Percentiles rank a stretch among this genome's conserved stretches.
These are phyloP conservation scores for Carex myosuroides DNA, from an alignment of 176 grass and related monocot genomes.

Conservation along the genomic window DNA sequence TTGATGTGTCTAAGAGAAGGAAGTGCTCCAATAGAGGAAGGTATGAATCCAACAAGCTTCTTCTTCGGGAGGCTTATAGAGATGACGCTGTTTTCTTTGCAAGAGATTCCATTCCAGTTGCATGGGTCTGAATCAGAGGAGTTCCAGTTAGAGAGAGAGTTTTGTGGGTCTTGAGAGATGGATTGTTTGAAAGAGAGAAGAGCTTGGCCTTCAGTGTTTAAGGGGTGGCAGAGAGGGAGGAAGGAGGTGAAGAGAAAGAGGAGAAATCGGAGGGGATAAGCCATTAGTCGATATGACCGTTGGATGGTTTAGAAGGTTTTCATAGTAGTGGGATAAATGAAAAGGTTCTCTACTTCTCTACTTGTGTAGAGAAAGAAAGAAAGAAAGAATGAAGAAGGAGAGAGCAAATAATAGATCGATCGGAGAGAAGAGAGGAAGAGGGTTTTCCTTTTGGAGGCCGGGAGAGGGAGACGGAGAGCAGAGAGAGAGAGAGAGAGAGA, in stretches of 20 bases:
- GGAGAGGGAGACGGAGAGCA: not conserved
- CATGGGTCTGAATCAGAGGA: slow-evolving; percentile 51
- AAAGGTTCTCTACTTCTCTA: not conserved
- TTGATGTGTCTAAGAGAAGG: slow-evolving; percentile 82
- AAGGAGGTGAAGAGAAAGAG: slow-evolving; percentile 1
- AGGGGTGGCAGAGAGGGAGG: slow-evolving; percentile 25
- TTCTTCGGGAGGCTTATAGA: slow-evolving; percentile 67
- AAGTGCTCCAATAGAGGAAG: slow-evolving; percentile 34
- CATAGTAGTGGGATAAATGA: not conserved
- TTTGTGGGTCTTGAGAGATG: slow-evolving; percentile 52
- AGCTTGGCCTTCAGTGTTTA: slow-evolving; percentile 48
- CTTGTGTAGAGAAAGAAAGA: not conserved
- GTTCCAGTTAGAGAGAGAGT: slow-evolving; percentile 61
- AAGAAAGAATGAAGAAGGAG: not conserved
- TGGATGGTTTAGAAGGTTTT: not conserved
- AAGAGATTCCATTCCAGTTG: slow-evolving; percentile 77
- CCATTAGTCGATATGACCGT: slow-evolving; percentile 29
- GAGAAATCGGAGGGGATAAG: not conserved
- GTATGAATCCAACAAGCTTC: slow-evolving; percentile 37
- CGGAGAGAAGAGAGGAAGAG: not conserved
- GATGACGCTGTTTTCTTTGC: slow-evolving; percentile 29
- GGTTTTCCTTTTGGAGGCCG: not conserved
- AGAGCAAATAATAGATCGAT: not conserved
- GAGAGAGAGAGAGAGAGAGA: slow-evolving; percentile 7
- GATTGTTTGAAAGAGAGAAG: slow-evolving; percentile 70